Evolutionary conservation across 257 asterid genomes (phyloP).

Genomic region (Cruciata laevipes): DNA sequence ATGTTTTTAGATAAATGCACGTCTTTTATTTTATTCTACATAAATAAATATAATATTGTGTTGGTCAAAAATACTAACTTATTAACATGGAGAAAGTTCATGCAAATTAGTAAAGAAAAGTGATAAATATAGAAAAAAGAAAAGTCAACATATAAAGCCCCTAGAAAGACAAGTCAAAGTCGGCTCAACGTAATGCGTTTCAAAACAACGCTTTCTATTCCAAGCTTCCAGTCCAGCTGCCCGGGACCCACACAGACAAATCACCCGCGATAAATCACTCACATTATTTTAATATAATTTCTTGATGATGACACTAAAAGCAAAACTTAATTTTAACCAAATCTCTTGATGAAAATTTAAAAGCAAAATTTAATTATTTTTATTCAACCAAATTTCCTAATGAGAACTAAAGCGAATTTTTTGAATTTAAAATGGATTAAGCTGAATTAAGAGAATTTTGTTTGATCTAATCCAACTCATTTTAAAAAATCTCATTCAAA

Average conservation of each 20-base stretch:
- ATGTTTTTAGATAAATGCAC: not conserved
- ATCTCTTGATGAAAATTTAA: no score
- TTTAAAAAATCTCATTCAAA: no score
- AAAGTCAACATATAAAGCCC: not conserved
- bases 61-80: not conserved
- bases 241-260: conserved; percentile 9
- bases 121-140: not conserved
- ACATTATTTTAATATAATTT: no score
- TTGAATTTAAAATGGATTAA: no score
- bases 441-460: no score
- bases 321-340: not conserved
- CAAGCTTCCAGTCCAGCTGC: not conserved
- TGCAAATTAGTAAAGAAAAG: not conserved
- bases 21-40: no score
- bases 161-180: not conserved
- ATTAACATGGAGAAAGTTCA: not conserved
- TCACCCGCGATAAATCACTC: conserved; percentile 1
- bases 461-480: no score
- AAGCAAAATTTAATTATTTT: no score
- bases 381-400: no score
- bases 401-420: no score
- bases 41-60: no score
- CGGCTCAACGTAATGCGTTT: not conserved
- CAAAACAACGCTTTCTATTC: not conserved
- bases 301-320: not conserved